Evolutionary conservation across 2,329 filamentous ascomycete genomes (phyloP), one percentile per base, ranked within the genome.

Genomic region (Penicillium thymicola): DNA sequence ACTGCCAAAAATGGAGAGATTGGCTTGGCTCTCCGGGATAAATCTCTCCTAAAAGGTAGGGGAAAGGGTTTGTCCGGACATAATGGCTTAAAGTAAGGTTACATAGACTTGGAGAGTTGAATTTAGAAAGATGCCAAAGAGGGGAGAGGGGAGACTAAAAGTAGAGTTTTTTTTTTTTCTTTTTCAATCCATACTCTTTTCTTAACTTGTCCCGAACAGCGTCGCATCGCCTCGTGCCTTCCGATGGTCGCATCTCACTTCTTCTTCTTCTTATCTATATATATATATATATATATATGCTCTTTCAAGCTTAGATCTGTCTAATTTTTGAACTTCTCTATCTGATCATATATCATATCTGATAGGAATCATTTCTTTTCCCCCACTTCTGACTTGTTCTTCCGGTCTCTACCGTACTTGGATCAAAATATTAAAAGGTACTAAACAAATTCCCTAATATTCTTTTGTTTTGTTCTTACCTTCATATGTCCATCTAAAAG

Each of bases 181-280:
- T n/a, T 36, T 36, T 5, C 23, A 44, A 37, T 42, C 52, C 46
- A 48, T 58, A 55, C 47, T 47, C 42, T 28, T 28, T 43, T 46
- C 42, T 32, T 32, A 60, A 54, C 42, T 58, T 51, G 54, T 59
- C 59, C 54, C 56, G 54, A 59, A 57, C 65, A 72, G 65, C 67
- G 70, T 72, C 69, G 64, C 68, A 72, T 72, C 66, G 69, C 59
- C 65, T 70, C 63, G 58, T 65, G 66, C 61, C 66, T 64, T 62
- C 61, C 64, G 61, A 71, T 69, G 70, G 70, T 72, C 69, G 66
- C 69, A 72, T 71, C 60, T 65, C 56, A 55, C 52, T 43, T 54
- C 38, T 46, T 55, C n/a, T n/a, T n/a, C n/a, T n/a, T n/a, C n/a
- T n/a, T 21, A 21, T 21, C 2, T 2, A 21, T 21, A 21, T 2